phyloP scores from a whole-genome alignment of 345 rosid genomes.

The Dipteronia sinensis region DNA sequence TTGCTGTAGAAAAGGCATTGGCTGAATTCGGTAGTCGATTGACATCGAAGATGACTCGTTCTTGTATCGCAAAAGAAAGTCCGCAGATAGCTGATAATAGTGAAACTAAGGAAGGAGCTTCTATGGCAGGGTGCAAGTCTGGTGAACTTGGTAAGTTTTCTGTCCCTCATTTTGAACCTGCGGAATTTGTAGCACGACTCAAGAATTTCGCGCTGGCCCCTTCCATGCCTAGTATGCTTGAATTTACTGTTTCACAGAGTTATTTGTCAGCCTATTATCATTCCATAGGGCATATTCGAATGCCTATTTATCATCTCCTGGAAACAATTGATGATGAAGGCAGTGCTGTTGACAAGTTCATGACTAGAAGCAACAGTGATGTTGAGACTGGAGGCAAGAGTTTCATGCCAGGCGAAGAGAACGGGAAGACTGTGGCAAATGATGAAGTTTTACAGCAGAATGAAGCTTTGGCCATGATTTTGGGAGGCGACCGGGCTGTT shows the following conservation, averaged over 20 bases:
- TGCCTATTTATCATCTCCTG: slow-evolving; percentile 51
- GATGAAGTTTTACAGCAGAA: slow-evolving; percentile 18
- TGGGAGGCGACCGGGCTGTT: slow-evolving; percentile 14
- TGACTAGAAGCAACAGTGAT: slow-evolving; percentile 8
- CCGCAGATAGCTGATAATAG: slow-evolving; percentile 16
- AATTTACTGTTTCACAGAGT: slow-evolving; percentile 44
- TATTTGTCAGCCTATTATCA: slow-evolving; percentile 57
- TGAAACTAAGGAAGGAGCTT: slow-evolving; percentile 13
- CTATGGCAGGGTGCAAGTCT: slow-evolving; percentile 14
- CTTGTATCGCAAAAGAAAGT: slow-evolving; percentile 41
- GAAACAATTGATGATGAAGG: slow-evolving; percentile 31
- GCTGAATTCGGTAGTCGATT: slow-evolving; percentile 58
- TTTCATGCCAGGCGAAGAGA: neutral
- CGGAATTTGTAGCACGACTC: slow-evolving; percentile 50
- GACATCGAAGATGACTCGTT: slow-evolving; percentile 59
- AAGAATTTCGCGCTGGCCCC: slow-evolving; percentile 50
- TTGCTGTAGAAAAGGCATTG: slow-evolving; percentile 70
- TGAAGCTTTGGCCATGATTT: slow-evolving; percentile 21
- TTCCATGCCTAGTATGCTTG: slow-evolving; percentile 48
- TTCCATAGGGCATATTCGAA: slow-evolving; percentile 52
- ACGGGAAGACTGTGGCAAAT: slow-evolving; percentile 16
- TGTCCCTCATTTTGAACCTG: slow-evolving; percentile 47
- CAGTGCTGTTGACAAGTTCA: slow-evolving; percentile 14
- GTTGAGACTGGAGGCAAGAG: slow-evolving; percentile 17
- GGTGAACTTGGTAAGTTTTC: slow-evolving; percentile 45